Base-by-base conservation (phyloP, 768 basidiomycete species). In the Auriculariales sp. region DNA sequence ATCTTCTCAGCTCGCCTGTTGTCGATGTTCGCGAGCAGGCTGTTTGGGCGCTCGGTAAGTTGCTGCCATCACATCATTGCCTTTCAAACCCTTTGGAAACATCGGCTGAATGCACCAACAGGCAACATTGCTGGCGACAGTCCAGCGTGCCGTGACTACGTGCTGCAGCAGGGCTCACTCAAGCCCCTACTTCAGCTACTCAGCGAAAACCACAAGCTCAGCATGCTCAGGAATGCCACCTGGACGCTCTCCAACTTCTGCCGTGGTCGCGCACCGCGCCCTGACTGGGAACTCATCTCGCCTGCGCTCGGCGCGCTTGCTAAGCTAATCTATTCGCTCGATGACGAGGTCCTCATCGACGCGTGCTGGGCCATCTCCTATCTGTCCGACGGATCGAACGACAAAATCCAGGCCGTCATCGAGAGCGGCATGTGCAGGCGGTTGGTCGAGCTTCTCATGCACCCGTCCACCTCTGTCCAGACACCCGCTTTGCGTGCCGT, bases 171-270 rank as follows among this genome's bases (percentile, higher is more conserved):
- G 61, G 92, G 92, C 53, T 94, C 95, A 28, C 71, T 99, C 53
- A 74, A 90, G 50, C 95, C 95, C n/a, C 71, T 99, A 50, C 69
- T 98, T 54, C 79, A 82, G 28, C 73, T 92, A 31, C 66, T 94
- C 54, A 93, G 85, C 69, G 94, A 99, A 67, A 84, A 97, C 59
- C 93, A 98, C 76, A 93, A 95, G 59, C 55, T 81, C 68, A 51
- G 31, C 31, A 28, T 51, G 68, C 39, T 44, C 36, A 57, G 57
- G 42, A 97, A 99, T 64, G 95, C 95, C 17, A 99, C 95, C 17
- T 99, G 95, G 95, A 98, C 95, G 12, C 68, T 99, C 65, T 92
- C 89, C 73, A 99, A 99, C 73, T 98, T 99, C 68, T 99, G 95
- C 69, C 74, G 95, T 57, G 95, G 95, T 57, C 98, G 98, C 71